These are phyloP conservation scores for Lactifluus pinguis DNA, from an alignment of 768 basidiomycete species.

Conservation along the genomic window DNA sequence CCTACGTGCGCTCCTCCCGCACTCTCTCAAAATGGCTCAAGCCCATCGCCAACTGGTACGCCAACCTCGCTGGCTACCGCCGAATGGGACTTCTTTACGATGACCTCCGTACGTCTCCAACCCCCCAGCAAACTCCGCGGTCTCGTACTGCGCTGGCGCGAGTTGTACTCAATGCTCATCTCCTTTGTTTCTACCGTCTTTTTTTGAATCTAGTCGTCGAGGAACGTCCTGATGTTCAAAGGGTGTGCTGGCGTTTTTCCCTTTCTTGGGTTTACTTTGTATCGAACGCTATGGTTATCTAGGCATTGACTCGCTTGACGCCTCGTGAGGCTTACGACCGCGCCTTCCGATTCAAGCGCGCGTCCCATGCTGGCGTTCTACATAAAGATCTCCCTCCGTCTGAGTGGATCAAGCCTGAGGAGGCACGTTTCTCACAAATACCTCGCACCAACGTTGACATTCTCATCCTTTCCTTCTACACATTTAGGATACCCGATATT, in stretches of 20 bases:
- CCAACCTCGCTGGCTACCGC: constrained; percentile 72
- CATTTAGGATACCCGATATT: constrained; percentile 82
- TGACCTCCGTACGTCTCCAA: constrained; percentile 70
- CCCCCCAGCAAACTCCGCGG: constrained; percentile 7
- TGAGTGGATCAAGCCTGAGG: constrained; percentile 64
- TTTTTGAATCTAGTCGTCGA: constrained; percentile 49
- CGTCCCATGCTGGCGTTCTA: constrained; percentile 66
- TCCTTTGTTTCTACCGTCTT: constrained; percentile 10
- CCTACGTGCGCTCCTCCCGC: constrained; percentile 60
- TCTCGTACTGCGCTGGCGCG: constrained; percentile 6
- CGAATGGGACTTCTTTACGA: constrained; percentile 87
- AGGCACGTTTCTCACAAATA: constrained; percentile 43
- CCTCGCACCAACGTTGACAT: no score
- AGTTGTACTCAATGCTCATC: not conserved
- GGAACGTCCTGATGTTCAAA: constrained; percentile 69
- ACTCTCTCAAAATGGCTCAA: constrained; percentile 59
- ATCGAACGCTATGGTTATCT: not conserved
- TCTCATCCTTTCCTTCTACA: not conserved
- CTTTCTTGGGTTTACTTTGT: not conserved
- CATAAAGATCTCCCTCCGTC: constrained; percentile 76
- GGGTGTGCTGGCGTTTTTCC: constrained; percentile 39
- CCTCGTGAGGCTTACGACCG: constrained; percentile 82
- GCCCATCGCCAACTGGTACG: constrained; percentile 80
- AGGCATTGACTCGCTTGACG: constrained; percentile 83
- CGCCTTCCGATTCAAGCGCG: constrained; percentile 79